Evolutionary conservation across 176 grass and related monocot genomes (phyloP), one percentile per base, ranked within the genome.

Genomic region (Triticum turgidum): DNA sequence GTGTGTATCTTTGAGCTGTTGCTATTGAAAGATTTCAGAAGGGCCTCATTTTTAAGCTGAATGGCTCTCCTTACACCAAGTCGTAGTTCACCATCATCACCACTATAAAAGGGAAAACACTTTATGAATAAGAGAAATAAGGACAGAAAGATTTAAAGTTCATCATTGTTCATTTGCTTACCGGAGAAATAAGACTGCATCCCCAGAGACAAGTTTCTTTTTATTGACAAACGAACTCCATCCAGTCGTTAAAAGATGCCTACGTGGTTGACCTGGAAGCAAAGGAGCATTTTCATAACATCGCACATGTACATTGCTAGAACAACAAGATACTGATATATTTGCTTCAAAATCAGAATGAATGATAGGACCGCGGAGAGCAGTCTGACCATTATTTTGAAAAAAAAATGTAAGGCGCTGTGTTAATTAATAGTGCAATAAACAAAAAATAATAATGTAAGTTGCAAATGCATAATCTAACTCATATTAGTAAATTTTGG

Each of bases 221-320:
- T 88, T 98, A 83, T 94, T 96, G 78, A 98, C 87, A 94, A 98
- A 98, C 37, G 97, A 93, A 86, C 96, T 98, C 96, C 96, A 98
- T 84, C 96, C 96, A 51, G 96, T 98, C 12, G 96, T 98, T 79
- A 98, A 92, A 73, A 98, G 96, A 92, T 98, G 96, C 88, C 96
- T 93, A 83, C 96, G 96, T 27, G 96, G 96, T 78, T 98, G 96
- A 89, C 96, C 96, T 98, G 88, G 68, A 85, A 94, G 66, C 41
- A 69, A 58, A 80, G 41, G 27, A 83, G 33, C 32, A 80, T 83
- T 30, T 30, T 27, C 47, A 85, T 45, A 67, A 73, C 79, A 77
- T 59, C 30, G 14, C 37, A 34, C 33, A 25, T 65, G 63, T 12
- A 39, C 54, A 33, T 75, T 56, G 76, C 39, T 70, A 66, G 5